phyloP scores from a whole-genome alignment of 352 stramenopile species.

The Phytophthora agathidicida region DNA sequence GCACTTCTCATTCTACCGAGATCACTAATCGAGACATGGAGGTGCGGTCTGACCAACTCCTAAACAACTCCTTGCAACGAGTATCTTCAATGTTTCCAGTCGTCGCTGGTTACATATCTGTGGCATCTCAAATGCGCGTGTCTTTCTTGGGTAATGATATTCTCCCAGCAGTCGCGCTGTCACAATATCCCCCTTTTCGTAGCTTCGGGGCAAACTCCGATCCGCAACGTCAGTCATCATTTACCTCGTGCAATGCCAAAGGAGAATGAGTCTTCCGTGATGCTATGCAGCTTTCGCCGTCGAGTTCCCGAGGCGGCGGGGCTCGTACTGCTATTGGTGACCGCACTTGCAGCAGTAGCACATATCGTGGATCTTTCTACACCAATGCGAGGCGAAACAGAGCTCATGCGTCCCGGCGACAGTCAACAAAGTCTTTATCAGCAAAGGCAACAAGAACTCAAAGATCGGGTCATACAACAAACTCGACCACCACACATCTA shows the following conservation, averaged over 20 bases:
- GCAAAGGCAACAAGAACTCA: slow-evolving; percentile 20
- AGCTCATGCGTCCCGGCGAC: background rate
- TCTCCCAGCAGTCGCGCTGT: too few species aligned
- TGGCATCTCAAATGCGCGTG: too few species aligned
- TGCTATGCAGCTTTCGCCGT: slow-evolving; percentile 10
- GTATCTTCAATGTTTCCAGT: too few species aligned
- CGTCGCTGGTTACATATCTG: too few species aligned
- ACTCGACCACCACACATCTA: slow-evolving; percentile 31
- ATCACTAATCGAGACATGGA: too few species aligned
- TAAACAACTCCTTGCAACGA: too few species aligned
- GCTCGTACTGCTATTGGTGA: slow-evolving; percentile 13
- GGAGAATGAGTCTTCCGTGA: slow-evolving; percentile 1
- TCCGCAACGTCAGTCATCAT: background rate
- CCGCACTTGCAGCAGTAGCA: slow-evolving; percentile 11
- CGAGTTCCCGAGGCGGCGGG: slow-evolving; percentile 14
- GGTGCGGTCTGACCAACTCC: too few species aligned
- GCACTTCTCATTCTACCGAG: too few species aligned
- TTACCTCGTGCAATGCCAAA: slow-evolving; percentile 7
- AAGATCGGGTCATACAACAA: slow-evolving; percentile 18
- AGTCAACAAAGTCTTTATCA: slow-evolving; percentile 6
- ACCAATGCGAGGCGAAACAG: slow-evolving; percentile 9
- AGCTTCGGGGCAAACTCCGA: slow-evolving; percentile 1
- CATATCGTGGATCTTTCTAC: slow-evolving; percentile 16
- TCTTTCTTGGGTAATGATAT: too few species aligned
- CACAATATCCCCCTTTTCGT: slow-evolving; percentile 1